Evolutionary conservation across 352 stramenopile species (phyloP), one percentile per base, ranked within the genome.

Genomic region (Phytophthora tubulina): DNA sequence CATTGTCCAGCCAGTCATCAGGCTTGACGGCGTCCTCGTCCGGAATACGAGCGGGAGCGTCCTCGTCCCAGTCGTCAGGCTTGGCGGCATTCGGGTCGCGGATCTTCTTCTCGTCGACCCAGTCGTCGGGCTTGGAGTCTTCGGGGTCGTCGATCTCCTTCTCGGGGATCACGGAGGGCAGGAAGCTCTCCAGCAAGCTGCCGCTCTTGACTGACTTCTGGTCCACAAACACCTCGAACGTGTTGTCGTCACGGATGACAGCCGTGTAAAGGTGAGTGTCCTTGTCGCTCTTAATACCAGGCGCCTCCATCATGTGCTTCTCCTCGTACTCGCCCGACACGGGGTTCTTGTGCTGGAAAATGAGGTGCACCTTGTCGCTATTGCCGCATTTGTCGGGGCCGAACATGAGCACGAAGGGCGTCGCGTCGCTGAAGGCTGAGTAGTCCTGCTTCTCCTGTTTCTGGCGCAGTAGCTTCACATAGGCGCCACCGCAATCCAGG

Each of bases 401-500:
- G 78, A 99, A 99, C 96, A 99, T 99, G 78, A 99, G 90, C 59
- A 92, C 87, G 66, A 98, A 99, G 32, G 94, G 95, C 50, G 92
- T 95, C 33, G 81, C 66, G 71, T 97, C 88, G 55, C 86, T 89
- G 54, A 98, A 92, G 45, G 79, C 66, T n/a, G 70, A 82, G 21
- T 87, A 84, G 63, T 93, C 78, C 46, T 78, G 64, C 3, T 69
- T 64, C 7, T 78, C 50, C 6, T 79, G 61, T n/a, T 88, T 76
- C n/a, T 88, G 69, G 11, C 86, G 81, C 50, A 98, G 80, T 65
- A 99, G 74, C 88, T 99, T 99, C 17, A 99, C 72, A 73, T 99
- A 99, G 6, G 93, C 95, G 15, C 96, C 96, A 38, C 94, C 94
- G 72, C 96, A 99, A 49, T 83, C 89, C 17, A 98, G 73, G 5